phyloP scores from a whole-genome alignment of 2,329 filamentous ascomycete genomes.

The Phyllosticta capitalensis region DNA sequence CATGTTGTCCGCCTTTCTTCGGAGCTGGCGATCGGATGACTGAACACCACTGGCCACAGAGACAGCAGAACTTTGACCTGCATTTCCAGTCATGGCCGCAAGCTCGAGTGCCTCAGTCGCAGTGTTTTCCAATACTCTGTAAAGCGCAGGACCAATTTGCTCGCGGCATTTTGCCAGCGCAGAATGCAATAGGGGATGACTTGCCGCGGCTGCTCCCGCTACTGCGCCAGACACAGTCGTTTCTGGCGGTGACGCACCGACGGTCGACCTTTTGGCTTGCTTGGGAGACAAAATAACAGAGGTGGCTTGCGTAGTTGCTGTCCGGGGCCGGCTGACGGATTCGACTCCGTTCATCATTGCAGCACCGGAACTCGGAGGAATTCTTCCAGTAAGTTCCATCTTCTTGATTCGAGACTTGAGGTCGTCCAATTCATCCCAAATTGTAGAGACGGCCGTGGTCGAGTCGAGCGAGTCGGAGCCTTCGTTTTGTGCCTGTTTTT shows the following conservation, averaged over 20 bases:
- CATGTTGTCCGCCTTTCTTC: conserved; percentile 84
- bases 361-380: conserved; percentile 72
- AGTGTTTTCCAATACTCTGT: conserved; percentile 67
- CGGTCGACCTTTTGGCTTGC: conserved; percentile 47
- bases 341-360: conserved; percentile 34
- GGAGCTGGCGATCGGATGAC: conserved; percentile 69
- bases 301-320: conserved; percentile 69
- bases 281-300: conserved; percentile 69
- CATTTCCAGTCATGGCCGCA: conserved; percentile 64
- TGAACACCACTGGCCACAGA: conserved; percentile 51
- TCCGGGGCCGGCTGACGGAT: conserved; percentile 73
- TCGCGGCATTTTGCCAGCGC: conserved; percentile 71
- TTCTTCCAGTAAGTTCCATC: conserved; percentile 79
- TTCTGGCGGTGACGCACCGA: conserved; percentile 23
- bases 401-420: conserved; percentile 87
- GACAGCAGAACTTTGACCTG: conserved; percentile 50
- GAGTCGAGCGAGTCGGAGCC: conserved; percentile 76
- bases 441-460: conserved; percentile 79
- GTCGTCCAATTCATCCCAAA: conserved; percentile 97
- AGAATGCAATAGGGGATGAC: conserved; percentile 67
- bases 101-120: conserved; percentile 73
- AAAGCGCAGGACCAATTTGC: conserved; percentile 61
- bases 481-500: conserved; percentile 14
- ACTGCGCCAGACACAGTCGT: conserved; percentile 35
- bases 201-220: conserved; percentile 42